A percentile compares a stretch with the other conserved stretches of the same genome.
These are phyloP conservation scores for Fusarium sp. DNA, from an alignment of 2,329 filamentous ascomycete genomes.

Conservation along the genomic window DNA sequence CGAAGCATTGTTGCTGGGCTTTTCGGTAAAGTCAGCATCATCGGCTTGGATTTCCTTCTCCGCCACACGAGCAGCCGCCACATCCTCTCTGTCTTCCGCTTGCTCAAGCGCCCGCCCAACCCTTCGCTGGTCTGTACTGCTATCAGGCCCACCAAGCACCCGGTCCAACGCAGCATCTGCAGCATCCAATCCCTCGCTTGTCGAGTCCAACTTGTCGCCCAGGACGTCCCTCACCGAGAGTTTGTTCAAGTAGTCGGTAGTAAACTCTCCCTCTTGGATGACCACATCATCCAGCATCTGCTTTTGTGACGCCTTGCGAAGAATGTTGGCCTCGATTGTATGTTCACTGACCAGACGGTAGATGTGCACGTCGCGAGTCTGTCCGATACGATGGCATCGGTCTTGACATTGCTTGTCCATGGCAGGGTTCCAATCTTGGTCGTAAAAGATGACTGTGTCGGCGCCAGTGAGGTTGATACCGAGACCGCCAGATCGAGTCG, in stretches of 20 bases:
- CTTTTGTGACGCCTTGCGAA: slow-evolving; percentile 96
- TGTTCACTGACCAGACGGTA: slow-evolving; percentile 93
- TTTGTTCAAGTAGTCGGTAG: slow-evolving; percentile 93
- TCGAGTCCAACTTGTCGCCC: slow-evolving; percentile 63
- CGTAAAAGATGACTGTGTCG: slow-evolving; percentile 98
- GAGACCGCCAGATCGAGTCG: slow-evolving; percentile 90
- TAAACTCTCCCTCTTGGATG: slow-evolving; percentile 98
- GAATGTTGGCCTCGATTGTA: slow-evolving; percentile 97
- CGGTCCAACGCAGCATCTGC: slow-evolving; percentile 86
- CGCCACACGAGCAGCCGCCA: slow-evolving; percentile 84
- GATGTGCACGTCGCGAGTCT: slow-evolving; percentile 97
- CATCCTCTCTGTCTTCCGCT: slow-evolving; percentile 92
- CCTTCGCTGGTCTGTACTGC: slow-evolving; percentile 66
- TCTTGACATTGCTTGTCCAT: slow-evolving; percentile 99
- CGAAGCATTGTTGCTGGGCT: slow-evolving; percentile 56
- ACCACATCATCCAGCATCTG: slow-evolving; percentile 97
- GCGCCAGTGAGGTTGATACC: slow-evolving; percentile 97
- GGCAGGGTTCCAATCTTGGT: slow-evolving; percentile 98
- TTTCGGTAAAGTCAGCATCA: slow-evolving; percentile 83
- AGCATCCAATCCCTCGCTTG: slow-evolving; percentile 67
- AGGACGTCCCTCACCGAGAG: slow-evolving; percentile 76
- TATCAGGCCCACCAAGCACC: slow-evolving; percentile 75
- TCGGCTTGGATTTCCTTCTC: slow-evolving; percentile 90
- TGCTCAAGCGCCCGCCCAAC: slow-evolving; percentile 82
- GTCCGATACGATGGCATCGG: slow-evolving; percentile 94